Conservation (phyloP, 441 rosid genomes). For the Erodium texanum region DNA sequence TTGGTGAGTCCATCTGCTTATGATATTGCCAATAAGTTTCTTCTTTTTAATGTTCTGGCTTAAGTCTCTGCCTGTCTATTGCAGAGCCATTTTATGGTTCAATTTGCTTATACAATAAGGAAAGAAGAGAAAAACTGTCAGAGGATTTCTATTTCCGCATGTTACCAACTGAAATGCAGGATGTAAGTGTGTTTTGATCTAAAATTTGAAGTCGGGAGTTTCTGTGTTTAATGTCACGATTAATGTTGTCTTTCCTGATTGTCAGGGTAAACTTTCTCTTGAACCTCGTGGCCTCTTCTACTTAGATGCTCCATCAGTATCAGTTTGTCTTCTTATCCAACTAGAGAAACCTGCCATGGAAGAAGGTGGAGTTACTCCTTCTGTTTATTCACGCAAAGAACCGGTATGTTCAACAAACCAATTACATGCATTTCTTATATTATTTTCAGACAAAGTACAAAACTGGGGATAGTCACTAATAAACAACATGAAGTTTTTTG, state of each 20-base stretch:
- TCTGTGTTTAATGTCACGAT: neutral
- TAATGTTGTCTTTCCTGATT: slow-evolving; percentile 12
- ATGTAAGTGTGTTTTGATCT: slow-evolving; percentile 42
- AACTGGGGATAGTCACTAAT: neutral
- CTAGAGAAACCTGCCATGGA: slow-evolving; percentile 92
- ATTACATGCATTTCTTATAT: neutral
- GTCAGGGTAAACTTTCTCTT: slow-evolving; percentile 51
- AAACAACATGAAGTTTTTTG: neutral
- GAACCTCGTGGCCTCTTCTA: slow-evolving; percentile 83
- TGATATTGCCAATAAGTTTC: slow-evolving; percentile 8
- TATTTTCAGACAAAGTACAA: neutral
- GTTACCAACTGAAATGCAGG: slow-evolving; percentile 64
- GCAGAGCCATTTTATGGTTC: slow-evolving; percentile 97
- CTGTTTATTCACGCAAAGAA: slow-evolving; percentile 98
- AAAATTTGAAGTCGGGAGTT: neutral
- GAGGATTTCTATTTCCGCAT: slow-evolving; percentile 83
- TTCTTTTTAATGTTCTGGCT: slow-evolving; percentile 21
- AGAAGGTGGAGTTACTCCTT: slow-evolving; percentile 88
- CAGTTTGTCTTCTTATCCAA: slow-evolving; percentile 83
- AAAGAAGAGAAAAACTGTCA: slow-evolving; percentile 91
- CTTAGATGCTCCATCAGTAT: slow-evolving; percentile 89
- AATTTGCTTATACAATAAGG: slow-evolving; percentile 79
- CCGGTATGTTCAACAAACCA: slow-evolving; percentile 53
- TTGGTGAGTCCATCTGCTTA: slow-evolving; percentile 45
- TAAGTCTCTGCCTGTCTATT: slow-evolving; percentile 20